Percentiles rank a stretch among this genome's conserved stretches.
Conservation (phyloP, 768 basidiomycete genomes). For the Kondoa subrosea region DNA sequence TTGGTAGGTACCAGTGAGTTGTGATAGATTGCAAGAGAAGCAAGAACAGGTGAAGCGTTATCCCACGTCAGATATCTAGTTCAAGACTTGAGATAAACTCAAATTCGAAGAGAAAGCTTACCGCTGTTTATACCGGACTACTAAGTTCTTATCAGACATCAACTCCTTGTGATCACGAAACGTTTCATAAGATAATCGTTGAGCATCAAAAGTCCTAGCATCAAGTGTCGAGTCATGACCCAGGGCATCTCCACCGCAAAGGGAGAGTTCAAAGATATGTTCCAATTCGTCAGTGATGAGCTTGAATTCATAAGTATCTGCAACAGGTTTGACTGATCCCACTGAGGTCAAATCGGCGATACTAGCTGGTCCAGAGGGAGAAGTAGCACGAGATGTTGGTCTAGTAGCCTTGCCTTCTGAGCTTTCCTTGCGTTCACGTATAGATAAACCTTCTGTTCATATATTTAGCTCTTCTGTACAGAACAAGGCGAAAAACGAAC, state of each 20-base stretch:
- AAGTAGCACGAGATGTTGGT: slow-evolving; percentile 4
- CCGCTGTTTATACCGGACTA: slow-evolving; percentile 11
- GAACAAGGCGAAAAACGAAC: not conserved
- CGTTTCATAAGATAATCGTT: slow-evolving; percentile 10
- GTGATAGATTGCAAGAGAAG: slow-evolving; percentile 57
- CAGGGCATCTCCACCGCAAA: slow-evolving; percentile 4
- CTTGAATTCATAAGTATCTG: slow-evolving; percentile 48
- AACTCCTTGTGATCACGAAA: slow-evolving; percentile 9
- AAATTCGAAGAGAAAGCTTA: not conserved
- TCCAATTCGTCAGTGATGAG: slow-evolving; percentile 46
- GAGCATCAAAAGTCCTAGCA: not conserved
- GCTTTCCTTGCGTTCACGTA: not conserved
- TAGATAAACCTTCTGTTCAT: not conserved
- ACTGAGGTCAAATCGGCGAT: not conserved
- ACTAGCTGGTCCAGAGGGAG: not conserved
- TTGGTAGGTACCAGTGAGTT: slow-evolving; percentile 28
- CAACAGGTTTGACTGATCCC: not conserved
- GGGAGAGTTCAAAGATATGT: slow-evolving; percentile 37
- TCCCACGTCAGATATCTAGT: slow-evolving; percentile 48
- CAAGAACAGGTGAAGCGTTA: slow-evolving; percentile 58
- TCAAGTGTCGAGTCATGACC: not conserved
- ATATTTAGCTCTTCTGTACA: not conserved
- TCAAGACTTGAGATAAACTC: slow-evolving; percentile 36
- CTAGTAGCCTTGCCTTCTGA: not conserved
- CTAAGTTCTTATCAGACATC: slow-evolving; percentile 14